Conservation (phyloP, 192 early-diverging fungal genomes). For the Chytriomyces hyalinus region DNA sequence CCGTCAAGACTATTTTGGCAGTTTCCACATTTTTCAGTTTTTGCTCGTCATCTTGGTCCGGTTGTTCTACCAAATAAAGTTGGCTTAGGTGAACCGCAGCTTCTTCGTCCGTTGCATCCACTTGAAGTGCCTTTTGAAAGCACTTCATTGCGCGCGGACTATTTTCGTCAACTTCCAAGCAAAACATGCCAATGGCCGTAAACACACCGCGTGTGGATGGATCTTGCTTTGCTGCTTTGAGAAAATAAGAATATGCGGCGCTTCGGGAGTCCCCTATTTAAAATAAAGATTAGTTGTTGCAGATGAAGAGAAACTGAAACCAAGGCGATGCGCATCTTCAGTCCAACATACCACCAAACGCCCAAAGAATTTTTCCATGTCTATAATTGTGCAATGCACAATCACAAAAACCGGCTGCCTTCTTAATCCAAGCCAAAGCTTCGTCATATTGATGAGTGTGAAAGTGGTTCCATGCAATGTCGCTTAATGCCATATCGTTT, state of each 20-base stretch:
- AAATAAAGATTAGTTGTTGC: neutral
- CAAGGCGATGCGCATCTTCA: neutral
- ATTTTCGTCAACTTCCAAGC: conserved; percentile 70
- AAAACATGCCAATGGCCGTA: conserved; percentile 82
- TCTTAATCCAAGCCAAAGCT: neutral
- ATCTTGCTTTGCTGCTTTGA: conserved; percentile 75
- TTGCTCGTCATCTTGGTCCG: conserved; percentile 54
- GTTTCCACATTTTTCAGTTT: conserved; percentile 47
- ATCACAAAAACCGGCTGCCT: conserved; percentile 31
- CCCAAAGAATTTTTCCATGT: conserved; percentile 79
- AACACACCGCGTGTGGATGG: conserved; percentile 67
- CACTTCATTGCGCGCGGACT: conserved; percentile 76
- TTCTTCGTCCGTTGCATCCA: conserved; percentile 70
- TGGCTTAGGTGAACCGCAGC: conserved; percentile 70
- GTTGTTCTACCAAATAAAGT: conserved; percentile 60
- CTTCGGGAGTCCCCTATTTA: neutral
- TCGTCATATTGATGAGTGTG: neutral
- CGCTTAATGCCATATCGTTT: conserved; percentile 11
- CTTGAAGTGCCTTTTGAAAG: conserved; percentile 76
- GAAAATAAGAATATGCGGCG: conserved; percentile 63
- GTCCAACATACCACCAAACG: conserved; percentile 61
- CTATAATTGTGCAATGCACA: conserved; percentile 64
- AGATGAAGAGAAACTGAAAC: conserved; percentile 15
- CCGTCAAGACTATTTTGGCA: conserved; percentile 58
- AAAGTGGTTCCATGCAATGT: conserved; percentile 26